A percentile compares a stretch with the other conserved stretches of the same genome.
Conservation (phyloP, 1,139 yeast genomes). For the Scheffersomyces cryptocercus region DNA sequence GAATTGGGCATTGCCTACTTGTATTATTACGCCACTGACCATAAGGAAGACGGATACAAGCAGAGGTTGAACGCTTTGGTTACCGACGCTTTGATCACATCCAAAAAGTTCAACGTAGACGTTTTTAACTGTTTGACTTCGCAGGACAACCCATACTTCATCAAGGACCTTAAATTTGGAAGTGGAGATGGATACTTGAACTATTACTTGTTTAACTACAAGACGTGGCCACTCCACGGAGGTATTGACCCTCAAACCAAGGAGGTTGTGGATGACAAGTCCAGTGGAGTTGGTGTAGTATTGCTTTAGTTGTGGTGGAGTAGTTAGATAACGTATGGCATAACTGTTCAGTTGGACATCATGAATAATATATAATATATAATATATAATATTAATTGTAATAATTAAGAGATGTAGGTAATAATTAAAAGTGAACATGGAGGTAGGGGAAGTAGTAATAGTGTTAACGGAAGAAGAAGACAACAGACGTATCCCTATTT, state of each 20-base stretch:
- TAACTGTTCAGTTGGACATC: too few relatives aligned
- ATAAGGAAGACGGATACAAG: slow-evolving; percentile 38
- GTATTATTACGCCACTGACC: slow-evolving; percentile 83
- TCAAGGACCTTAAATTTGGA: slow-evolving; percentile 84
- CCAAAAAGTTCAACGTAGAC: slow-evolving; percentile 70
- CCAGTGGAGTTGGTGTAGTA: slow-evolving; percentile 89
- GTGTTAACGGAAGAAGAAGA: too few relatives aligned
- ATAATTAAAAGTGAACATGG: too few relatives aligned
- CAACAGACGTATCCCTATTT: too few relatives aligned
- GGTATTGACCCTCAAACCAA: slow-evolving; percentile 64
- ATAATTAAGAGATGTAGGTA: too few relatives aligned
- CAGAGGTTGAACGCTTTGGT: slow-evolving; percentile 63
- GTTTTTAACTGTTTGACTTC: slow-evolving; percentile 92
- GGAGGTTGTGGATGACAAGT: slow-evolving; percentile 48
- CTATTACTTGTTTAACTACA: slow-evolving; percentile 89
- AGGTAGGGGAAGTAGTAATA: too few relatives aligned
- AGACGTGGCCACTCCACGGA: slow-evolving; percentile 75
- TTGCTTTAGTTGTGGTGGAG: slow-evolving; percentile 48
- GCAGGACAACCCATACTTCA: slow-evolving; percentile 83
- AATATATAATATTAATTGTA: too few relatives aligned
- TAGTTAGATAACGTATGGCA: too few relatives aligned
- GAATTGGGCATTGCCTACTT: slow-evolving; percentile 84
- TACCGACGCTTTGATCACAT: slow-evolving; percentile 74
- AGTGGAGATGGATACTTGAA: slow-evolving; percentile 92
- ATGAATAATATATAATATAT: too few relatives aligned